Percentiles rank a stretch among this genome's conserved stretches.
Conservation (phyloP, 2,329 filamentous ascomycete genomes). For the Boeremia lycopersici region DNA sequence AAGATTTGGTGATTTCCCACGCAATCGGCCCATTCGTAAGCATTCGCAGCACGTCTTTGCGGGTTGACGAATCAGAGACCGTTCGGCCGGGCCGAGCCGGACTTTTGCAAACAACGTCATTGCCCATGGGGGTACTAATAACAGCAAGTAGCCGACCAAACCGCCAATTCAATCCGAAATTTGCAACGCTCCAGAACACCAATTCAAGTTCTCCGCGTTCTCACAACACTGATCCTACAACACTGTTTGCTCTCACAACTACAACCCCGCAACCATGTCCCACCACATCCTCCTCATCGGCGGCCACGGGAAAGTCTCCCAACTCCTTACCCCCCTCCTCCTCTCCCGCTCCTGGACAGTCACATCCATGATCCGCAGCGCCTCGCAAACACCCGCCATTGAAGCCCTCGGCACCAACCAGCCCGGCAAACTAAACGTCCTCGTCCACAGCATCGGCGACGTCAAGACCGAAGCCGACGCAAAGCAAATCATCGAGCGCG, state of each 20-base stretch:
- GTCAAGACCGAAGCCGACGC: slow-evolving; percentile 69
- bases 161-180: not conserved
- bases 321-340: slow-evolving; percentile 76
- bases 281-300: slow-evolving; percentile 70
- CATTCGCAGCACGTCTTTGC: not conserved
- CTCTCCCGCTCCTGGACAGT: slow-evolving; percentile 77
- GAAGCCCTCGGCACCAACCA: slow-evolving; percentile 64
- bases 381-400: slow-evolving; percentile 70
- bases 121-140: slow-evolving; percentile 14
- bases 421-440: slow-evolving; percentile 69
- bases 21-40: slow-evolving; percentile 17
- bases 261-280: slow-evolving; percentile 28
- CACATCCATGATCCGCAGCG: slow-evolving; percentile 76
- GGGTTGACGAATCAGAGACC: slow-evolving; percentile 5
- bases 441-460: slow-evolving; percentile 74
- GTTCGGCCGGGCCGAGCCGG: slow-evolving; percentile 11
- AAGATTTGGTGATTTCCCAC: slow-evolving; percentile 2
- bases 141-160: not conserved
- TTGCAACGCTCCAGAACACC: not conserved
- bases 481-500: slow-evolving; percentile 64
- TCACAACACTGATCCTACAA: not conserved
- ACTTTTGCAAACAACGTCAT: slow-evolving; percentile 9
- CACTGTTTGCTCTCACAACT: not conserved
- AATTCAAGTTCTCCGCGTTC: no score
- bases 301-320: slow-evolving; percentile 80